These are phyloP conservation scores for Trichoderma gracile DNA, from an alignment of 2,329 filamentous ascomycete species.

Conservation along the genomic window DNA sequence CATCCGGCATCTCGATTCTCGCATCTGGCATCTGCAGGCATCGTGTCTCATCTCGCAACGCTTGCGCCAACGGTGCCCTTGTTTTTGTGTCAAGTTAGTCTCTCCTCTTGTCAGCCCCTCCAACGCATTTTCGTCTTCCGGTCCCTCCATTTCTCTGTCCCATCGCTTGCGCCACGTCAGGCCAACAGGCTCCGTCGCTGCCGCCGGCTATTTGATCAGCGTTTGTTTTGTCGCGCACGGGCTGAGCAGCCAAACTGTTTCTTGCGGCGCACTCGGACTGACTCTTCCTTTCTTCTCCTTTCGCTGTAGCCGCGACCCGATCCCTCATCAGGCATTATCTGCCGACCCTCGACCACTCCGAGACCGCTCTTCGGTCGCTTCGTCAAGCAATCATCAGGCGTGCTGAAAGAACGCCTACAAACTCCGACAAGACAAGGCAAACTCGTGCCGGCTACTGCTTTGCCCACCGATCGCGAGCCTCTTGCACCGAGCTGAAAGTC, in stretches of 20 bases:
- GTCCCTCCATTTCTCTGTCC: constrained; percentile 12
- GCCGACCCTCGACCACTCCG: constrained; percentile 9
- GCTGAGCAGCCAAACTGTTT: background rate
- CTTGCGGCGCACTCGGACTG: background rate
- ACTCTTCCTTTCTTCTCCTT: background rate
- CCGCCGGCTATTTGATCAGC: constrained; percentile 18
- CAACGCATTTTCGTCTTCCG: constrained; percentile 4
- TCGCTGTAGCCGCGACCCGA: constrained; percentile 8
- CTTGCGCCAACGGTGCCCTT: constrained; percentile 15
- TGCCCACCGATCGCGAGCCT: background rate
- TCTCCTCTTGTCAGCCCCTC: constrained; percentile 22
- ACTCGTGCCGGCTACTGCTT: background rate
- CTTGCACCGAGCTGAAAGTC: background rate
- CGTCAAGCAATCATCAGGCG: constrained; percentile 4
- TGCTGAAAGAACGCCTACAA: background rate
- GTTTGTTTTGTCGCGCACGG: constrained; percentile 21
- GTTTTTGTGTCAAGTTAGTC: constrained; percentile 21
- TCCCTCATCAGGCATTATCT: constrained; percentile 10
- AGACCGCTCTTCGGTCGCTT: constrained; percentile 13
- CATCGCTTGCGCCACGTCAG: constrained; percentile 23
- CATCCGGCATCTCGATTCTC: background rate
- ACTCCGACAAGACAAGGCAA: background rate
- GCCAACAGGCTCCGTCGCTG: constrained; percentile 22
- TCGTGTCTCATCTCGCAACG: background rate
- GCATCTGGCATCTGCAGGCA: background rate